Base-by-base conservation (phyloP, 2,329 filamentous ascomycete genomes). In the Colletotrichum navitas region DNA sequence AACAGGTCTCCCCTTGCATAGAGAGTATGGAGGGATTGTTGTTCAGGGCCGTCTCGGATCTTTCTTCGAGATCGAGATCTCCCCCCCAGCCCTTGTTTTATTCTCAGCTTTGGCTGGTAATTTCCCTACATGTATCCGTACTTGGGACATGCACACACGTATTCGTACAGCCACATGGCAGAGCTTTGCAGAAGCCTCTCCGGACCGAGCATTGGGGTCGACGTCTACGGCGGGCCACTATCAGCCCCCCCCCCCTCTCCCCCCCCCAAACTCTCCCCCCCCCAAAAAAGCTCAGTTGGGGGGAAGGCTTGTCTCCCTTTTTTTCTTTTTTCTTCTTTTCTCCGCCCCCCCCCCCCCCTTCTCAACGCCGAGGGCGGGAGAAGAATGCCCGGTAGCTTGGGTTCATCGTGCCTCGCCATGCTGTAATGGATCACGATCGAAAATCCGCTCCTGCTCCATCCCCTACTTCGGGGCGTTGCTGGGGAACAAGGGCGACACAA, bases 11-110 rank as follows among this genome's bases (percentile, higher is more conserved):
- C 47, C 24, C 54, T 56, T 56, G 54, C 32, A 24, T 56, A 14
- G 54, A 24, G 29, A 7, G 21, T 39, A 36, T 56, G 21, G 45
- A 47, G 45, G 10, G 34, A 56, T 34, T 56, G 54, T 39, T 36
- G 34, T 39, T 56, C 54, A 56, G 54, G 54, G 32, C 54, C 21
- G n/a, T 56, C 21, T 39, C 34, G 34, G 32, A 56, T 56, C 32
- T 14, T 24, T n/a, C 32, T 39, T 56, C 32, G 54, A 24, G 34
- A 56, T 51, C 59, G 43, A 36, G 29, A 26, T 51, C 47, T 10
- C 21, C 18, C 11, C 26, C 8, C 18, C 24, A 29, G 4, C 14
- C 43, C n/a, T 18, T n/a, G 12, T 18, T 11, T 24, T 21, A 47
- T 10, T 47, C 21, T 21, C 21, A 18, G 34, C 32, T 24, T 7